Conservation (phyloP, 192 early-diverging fungal species). For the Linnemannia zychae region DNA sequence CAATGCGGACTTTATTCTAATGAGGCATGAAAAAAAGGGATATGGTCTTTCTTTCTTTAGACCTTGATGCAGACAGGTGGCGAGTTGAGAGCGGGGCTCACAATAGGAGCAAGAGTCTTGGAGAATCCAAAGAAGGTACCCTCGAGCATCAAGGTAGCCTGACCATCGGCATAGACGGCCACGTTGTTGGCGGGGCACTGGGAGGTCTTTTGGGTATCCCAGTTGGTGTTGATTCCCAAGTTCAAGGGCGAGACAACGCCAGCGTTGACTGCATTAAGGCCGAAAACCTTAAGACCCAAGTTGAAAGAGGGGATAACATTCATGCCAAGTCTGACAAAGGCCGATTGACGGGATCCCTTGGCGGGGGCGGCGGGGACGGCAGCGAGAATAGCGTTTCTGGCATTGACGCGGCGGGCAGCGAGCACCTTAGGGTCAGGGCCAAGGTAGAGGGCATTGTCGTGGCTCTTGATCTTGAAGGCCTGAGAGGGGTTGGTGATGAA, state of each 20-base stretch:
- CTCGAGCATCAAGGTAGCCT: constrained; percentile 17
- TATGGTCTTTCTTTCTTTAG: neutral
- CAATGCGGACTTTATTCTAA: constrained; percentile 5
- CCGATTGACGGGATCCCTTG: constrained; percentile 25
- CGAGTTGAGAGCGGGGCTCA: constrained; percentile 15
- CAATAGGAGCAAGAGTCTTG: constrained; percentile 22
- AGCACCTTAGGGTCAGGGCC: constrained; percentile 15
- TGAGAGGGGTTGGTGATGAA: neutral
- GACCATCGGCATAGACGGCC: constrained; percentile 19
- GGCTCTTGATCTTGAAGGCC: neutral
- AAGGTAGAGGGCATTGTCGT: constrained; percentile 15
- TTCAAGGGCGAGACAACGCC: constrained; percentile 26
- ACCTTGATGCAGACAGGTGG: constrained; percentile 29
- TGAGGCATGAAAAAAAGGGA: neutral
- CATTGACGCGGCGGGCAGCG: neutral
- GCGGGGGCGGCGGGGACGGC: constrained; percentile 2
- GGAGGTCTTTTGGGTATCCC: constrained; percentile 27
- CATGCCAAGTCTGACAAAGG: constrained; percentile 28
- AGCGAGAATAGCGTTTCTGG: constrained; percentile 1
- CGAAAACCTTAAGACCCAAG: constrained; percentile 33
- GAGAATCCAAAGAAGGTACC: constrained; percentile 42
- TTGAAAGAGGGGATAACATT: constrained; percentile 19
- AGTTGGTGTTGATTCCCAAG: constrained; percentile 33
- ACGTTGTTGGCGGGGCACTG: constrained; percentile 36
- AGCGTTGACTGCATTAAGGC: constrained; percentile 14